Percentiles rank a stretch among this genome's conserved stretches.
Evolutionary conservation across 2,329 filamentous ascomycete species (phyloP).

Genomic region (Exophiala aquamarina): DNA sequence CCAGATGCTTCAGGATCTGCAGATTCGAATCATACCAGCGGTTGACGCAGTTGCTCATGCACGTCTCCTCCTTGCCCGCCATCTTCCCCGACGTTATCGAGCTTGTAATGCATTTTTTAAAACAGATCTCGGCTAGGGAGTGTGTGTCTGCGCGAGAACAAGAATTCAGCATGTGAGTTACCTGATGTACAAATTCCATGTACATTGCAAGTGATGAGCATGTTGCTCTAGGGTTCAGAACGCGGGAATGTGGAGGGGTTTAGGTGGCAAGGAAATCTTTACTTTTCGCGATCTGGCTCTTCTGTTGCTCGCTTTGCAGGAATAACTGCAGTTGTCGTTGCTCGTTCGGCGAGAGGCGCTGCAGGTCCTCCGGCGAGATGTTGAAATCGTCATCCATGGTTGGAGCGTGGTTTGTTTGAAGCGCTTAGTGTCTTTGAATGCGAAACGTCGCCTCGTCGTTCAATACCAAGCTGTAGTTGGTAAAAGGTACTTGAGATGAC

Average conservation of each 20-base stretch:
- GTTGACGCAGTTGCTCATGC: constrained; percentile 89
- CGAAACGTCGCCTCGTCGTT: no score
- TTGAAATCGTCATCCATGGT: constrained; percentile 27
- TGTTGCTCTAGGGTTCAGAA: background rate
- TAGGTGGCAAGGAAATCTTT: constrained; percentile 23
- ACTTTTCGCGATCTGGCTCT: constrained; percentile 60
- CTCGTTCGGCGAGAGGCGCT: constrained; percentile 70
- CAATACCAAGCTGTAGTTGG: no score
- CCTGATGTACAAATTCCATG: no score
- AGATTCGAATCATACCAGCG: constrained; percentile 88
- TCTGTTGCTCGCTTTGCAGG: constrained; percentile 80
- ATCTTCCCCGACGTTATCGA: constrained; percentile 70
- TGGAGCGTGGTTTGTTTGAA: background rate
- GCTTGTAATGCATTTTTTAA: constrained; percentile 86
- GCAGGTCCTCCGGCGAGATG: constrained; percentile 24
- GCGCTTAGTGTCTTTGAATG: no score
- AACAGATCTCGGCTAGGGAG: constrained; percentile 75
- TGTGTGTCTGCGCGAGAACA: constrained; percentile 56
- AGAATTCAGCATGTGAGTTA: background rate
- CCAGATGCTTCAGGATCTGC: constrained; percentile 80
- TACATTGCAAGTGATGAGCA: no score
- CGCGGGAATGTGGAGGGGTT: background rate
- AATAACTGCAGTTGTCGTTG: constrained; percentile 87
- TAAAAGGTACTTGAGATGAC: no score
- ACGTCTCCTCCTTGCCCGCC: constrained; percentile 75